Conservation (phyloP, 2,329 filamentous ascomycete genomes). For the Geosmithia putterillii region DNA sequence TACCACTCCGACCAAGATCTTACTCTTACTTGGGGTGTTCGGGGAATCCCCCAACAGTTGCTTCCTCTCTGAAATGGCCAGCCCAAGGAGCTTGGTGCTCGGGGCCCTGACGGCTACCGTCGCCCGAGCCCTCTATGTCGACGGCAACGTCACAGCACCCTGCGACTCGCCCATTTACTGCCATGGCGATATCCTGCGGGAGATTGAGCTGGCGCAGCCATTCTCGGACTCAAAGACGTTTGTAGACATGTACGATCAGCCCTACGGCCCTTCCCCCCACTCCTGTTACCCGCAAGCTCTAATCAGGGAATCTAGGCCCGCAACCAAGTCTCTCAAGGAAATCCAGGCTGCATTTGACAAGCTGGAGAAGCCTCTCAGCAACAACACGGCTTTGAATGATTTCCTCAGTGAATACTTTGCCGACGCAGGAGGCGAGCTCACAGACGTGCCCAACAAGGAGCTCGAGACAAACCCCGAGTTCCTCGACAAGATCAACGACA, state of each 20-base stretch:
- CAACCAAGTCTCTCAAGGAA: conserved; percentile 43
- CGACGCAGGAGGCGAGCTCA: conserved; percentile 49
- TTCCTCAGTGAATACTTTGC: conserved; percentile 55
- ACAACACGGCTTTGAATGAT: conserved; percentile 47
- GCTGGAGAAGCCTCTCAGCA: conserved; percentile 46
- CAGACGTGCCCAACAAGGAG: conserved; percentile 35
- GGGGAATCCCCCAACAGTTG: too few relatives aligned
- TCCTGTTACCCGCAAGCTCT: background rate
- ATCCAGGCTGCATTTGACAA: conserved; percentile 49
- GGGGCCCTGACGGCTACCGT: conserved; percentile 11
- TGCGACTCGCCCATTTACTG: conserved; percentile 60
- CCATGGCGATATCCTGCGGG: conserved; percentile 48
- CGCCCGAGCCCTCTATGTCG: conserved; percentile 39
- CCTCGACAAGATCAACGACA: conserved; percentile 41
- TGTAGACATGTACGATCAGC: conserved; percentile 47
- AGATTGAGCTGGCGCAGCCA: conserved; percentile 50
- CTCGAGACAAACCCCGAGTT: conserved; percentile 46
- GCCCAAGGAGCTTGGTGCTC: background rate
- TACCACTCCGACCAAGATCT: too few relatives aligned
- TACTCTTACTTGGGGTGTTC: too few relatives aligned
- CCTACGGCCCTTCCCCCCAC: too few relatives aligned
- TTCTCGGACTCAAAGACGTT: conserved; percentile 61
- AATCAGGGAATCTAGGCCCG: conserved; percentile 31
- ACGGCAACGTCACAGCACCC: conserved; percentile 48
- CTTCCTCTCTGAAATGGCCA: background rate